phyloP scores from a whole-genome alignment of 495 filamentous ascomycete species.

The Hyaloscypha bicolor region DNA sequence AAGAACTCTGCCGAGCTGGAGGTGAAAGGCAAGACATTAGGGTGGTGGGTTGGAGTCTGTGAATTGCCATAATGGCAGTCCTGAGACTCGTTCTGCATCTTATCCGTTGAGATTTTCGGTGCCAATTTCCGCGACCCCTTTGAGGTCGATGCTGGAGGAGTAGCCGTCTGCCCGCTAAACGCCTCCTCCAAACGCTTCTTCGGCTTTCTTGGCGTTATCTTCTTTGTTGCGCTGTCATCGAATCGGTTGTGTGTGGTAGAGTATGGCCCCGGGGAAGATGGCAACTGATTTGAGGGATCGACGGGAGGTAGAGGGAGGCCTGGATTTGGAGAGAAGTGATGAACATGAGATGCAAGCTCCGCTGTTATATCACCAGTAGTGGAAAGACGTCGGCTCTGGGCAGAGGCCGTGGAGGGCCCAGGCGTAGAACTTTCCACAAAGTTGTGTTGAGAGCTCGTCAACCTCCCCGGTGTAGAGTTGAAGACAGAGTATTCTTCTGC shows the following conservation, averaged over 20 bases:
- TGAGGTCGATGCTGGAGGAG: slow-evolving; percentile 52
- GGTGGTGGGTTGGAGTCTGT: slow-evolving; percentile 28
- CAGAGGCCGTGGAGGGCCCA: slow-evolving; percentile 5
- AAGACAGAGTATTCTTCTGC: slow-evolving; percentile 61
- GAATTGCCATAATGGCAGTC: slow-evolving; percentile 31
- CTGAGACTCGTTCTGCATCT: slow-evolving; percentile 57
- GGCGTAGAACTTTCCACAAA: slow-evolving; percentile 35
- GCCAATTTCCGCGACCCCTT: slow-evolving; percentile 55
- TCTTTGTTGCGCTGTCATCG: slow-evolving; percentile 38
- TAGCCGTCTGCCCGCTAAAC: slow-evolving; percentile 47
- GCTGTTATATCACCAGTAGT: slow-evolving; percentile 36
- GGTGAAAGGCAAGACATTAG: slow-evolving; percentile 41
- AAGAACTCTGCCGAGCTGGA: slow-evolving; percentile 68
- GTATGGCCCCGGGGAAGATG: slow-evolving; percentile 57
- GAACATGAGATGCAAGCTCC: slow-evolving; percentile 58
- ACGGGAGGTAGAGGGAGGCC: slow-evolving; percentile 56
- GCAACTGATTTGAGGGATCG: slow-evolving; percentile 56
- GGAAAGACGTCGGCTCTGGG: slow-evolving; percentile 19
- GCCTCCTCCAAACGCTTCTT: slow-evolving; percentile 38
- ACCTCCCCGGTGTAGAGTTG: slow-evolving; percentile 55
- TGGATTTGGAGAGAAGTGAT: slow-evolving; percentile 57
- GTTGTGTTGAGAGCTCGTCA: slow-evolving; percentile 43
- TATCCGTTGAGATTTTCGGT: slow-evolving; percentile 48
- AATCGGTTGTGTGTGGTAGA: slow-evolving; percentile 38
- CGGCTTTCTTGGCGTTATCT: slow-evolving; percentile 39